These are phyloP conservation scores for Plasmodium fragile DNA, from an alignment of 169 alveolate species.

Conservation along the genomic window DNA sequence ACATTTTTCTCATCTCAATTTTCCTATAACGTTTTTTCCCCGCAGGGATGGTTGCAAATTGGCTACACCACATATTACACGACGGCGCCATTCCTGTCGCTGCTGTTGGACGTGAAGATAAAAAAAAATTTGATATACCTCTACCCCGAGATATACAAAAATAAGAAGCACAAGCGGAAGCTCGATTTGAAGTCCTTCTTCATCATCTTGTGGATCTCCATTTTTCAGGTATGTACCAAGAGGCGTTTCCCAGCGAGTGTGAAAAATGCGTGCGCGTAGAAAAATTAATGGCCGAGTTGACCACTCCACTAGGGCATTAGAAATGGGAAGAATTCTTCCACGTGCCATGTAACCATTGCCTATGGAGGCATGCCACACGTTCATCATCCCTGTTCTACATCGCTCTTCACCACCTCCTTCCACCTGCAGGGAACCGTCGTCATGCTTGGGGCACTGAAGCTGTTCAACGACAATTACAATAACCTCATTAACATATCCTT, in stretches of 20 bases:
- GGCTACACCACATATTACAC: slow-evolving; percentile 99
- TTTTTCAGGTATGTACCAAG: slow-evolving; percentile 79
- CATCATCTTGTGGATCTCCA: slow-evolving; percentile 96
- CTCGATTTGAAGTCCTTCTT: slow-evolving; percentile 94
- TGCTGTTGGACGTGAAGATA: slow-evolving; percentile 95
- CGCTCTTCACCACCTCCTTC: background rate
- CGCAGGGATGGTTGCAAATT: slow-evolving; percentile 95
- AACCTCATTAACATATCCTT: slow-evolving; percentile 96
- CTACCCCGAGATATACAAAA: slow-evolving; percentile 96
- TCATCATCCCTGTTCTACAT: slow-evolving; percentile 24
- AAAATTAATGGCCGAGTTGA: background rate
- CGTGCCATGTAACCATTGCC: background rate
- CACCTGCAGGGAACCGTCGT: slow-evolving; percentile 94
- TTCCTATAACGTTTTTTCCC: background rate
- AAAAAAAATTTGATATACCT: slow-evolving; percentile 89
- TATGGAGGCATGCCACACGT: background rate
- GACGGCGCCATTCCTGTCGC: slow-evolving; percentile 95
- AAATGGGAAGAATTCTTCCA: no score
- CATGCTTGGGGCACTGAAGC: slow-evolving; percentile 94
- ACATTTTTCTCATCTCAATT: background rate
- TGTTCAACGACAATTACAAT: slow-evolving; percentile 93
- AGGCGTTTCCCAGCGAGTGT: background rate
- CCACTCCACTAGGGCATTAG: background rate
- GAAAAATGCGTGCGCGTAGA: background rate
- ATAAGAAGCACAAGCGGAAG: slow-evolving; percentile 94